Evolutionary conservation across 352 stramenopile genomes (phyloP), one percentile per base, ranked within the genome.

Genomic region (Thalassiosira allenii): DNA sequence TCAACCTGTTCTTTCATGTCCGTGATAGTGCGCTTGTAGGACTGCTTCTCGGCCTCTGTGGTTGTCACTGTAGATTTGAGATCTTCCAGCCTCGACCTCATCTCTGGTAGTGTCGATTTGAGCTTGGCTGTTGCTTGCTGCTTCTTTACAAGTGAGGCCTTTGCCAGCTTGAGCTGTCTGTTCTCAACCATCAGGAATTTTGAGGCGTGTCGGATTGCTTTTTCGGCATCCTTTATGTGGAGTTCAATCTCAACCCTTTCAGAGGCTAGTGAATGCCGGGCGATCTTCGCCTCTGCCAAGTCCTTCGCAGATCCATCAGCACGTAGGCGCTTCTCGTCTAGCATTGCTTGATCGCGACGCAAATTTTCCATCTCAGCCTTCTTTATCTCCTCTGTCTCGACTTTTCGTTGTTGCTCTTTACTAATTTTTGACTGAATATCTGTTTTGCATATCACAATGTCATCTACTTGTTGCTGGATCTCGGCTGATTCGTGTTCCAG

Each of bases 231-330:
- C 30, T 71, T 63, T 2, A 62, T 65, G 23, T 69, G 52, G 25
- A 83, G 22, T 29, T 83, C 75, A 8, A 70, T 59, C 56, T 83
- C 73, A 33, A 81, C 6, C 22, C 41, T 52, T 33, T 65, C 12
- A 49, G 73, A 62, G 40, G 73, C 73, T 22, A 81, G 20, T 49
- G 67, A 72, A 57, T 83, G 67, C 59, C 75, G 49, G 2, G 9
- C 0, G 25, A 79, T 37, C 54, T 57, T 65, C 34, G 67, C 59
- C 27, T 79, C 20, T 27, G 3, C 53, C 8, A 79, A 29, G 23
- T 57, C 30, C 27, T 78, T 75, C 8, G 9, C 27, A 49, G 23
- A 47, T 20, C 34, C 27, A 44, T 83, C 59, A 37, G 57, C 53
- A 53, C 47, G 23, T 30, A 68, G 27, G 33, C 61, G 67, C 41